These are phyloP conservation scores for Penicillium sp. DNA, from an alignment of 2,329 filamentous ascomycete species.

Conservation along the genomic window DNA sequence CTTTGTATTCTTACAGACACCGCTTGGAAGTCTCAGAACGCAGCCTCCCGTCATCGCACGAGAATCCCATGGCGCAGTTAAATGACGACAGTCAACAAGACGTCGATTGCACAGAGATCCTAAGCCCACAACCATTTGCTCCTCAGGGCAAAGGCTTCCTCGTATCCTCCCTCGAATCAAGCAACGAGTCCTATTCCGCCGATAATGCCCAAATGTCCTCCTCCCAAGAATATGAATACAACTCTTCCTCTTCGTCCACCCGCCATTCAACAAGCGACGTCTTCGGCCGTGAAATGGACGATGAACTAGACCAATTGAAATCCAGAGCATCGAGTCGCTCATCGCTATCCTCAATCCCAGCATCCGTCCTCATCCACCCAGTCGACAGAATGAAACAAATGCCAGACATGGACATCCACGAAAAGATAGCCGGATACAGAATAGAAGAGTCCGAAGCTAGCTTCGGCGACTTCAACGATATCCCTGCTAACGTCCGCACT, in stretches of 20 bases:
- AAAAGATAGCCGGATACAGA: constrained; percentile 24
- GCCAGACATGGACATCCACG: constrained; percentile 16
- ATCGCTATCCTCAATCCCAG: constrained; percentile 43
- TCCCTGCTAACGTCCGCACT: constrained; percentile 22
- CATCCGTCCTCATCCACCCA: constrained; percentile 38
- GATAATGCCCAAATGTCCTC: constrained; percentile 20
- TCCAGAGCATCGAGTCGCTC: constrained; percentile 40
- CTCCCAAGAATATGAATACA: constrained; percentile 31
- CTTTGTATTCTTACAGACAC: not conserved
- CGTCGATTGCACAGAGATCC: constrained; percentile 17
- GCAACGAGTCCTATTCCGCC: not conserved
- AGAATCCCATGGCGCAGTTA: constrained; percentile 17
- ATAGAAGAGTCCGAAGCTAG: constrained; percentile 21
- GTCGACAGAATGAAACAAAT: constrained; percentile 26
- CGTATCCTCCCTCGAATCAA: constrained; percentile 19
- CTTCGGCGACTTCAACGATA: constrained; percentile 25
- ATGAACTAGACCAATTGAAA: constrained; percentile 25
- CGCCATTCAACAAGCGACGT: constrained; percentile 30
- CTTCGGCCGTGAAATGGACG: constrained; percentile 27
- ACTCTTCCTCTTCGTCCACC: constrained; percentile 35
- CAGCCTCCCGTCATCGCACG: not conserved
- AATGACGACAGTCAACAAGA: constrained; percentile 12
- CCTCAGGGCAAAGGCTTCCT: constrained; percentile 21
- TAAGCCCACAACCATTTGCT: constrained; percentile 22
- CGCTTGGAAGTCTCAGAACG: not conserved